Evolutionary conservation across 768 basidiomycete species (phyloP).

Genomic region (Leccinum variicolor): DNA sequence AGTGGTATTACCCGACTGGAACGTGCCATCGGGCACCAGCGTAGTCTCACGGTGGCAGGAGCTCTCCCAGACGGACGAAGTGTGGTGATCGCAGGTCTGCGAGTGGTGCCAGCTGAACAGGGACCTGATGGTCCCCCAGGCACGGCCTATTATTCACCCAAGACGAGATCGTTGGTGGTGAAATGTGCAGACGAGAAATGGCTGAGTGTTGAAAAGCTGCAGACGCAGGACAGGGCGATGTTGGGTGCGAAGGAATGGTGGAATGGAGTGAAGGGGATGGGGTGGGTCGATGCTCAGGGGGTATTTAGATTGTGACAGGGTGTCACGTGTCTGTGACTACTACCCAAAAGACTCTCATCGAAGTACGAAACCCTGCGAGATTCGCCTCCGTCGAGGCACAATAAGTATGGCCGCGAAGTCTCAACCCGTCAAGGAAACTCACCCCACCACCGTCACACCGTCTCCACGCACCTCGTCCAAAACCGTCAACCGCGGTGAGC

Average conservation of each 20-base stretch:
- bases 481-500: slow-evolving; percentile 31
- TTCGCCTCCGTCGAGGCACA: slow-evolving; percentile 14
- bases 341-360: neutral
- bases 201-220: slow-evolving; percentile 53
- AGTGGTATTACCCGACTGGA: slow-evolving; percentile 18
- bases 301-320: slow-evolving; percentile 16
- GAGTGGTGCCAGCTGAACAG: slow-evolving; percentile 5
- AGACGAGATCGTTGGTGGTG: slow-evolving; percentile 42
- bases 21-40: slow-evolving; percentile 29
- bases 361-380: slow-evolving; percentile 4
- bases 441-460: slow-evolving; percentile 12
- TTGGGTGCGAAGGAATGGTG: slow-evolving; percentile 69
- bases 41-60: slow-evolving; percentile 16
- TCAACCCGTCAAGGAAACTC: slow-evolving; percentile 14
- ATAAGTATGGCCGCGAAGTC: slow-evolving; percentile 18
- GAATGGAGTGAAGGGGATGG: slow-evolving; percentile 56
- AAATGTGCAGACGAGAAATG: slow-evolving; percentile 53
- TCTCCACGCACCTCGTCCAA: slow-evolving; percentile 16
- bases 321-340: neutral
- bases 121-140: slow-evolving; percentile 34
- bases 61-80: slow-evolving; percentile 28
- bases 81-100: slow-evolving; percentile 22
- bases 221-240: slow-evolving; percentile 56
- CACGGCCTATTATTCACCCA: slow-evolving; percentile 40
- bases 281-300: slow-evolving; percentile 19